These are phyloP conservation scores for Penicillium cataractarum DNA, from an alignment of 495 filamentous ascomycete genomes.

Conservation along the genomic window DNA sequence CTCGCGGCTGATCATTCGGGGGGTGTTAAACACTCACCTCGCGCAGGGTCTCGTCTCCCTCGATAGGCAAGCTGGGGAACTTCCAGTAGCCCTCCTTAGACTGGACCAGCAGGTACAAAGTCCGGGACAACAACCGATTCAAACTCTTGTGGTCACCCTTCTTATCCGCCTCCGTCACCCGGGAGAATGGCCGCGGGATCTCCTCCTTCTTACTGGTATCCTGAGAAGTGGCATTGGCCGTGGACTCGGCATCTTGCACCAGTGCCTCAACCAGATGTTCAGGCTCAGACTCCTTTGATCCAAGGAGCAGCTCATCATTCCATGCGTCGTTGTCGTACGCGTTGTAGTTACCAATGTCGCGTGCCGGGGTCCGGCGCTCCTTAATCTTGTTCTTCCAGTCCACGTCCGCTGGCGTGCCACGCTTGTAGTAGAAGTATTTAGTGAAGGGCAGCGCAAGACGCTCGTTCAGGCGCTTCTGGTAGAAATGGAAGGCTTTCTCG, in stretches of 20 bases:
- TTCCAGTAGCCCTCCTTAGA: slow-evolving; percentile 70
- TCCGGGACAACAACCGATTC: slow-evolving; percentile 73
- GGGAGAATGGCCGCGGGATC: slow-evolving; percentile 69
- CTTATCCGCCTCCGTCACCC: slow-evolving; percentile 80
- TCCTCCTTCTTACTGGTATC: slow-evolving; percentile 65
- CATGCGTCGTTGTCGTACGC: slow-evolving; percentile 77
- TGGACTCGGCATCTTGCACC: slow-evolving; percentile 74
- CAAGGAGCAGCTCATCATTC: slow-evolving; percentile 91
- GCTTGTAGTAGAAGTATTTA: slow-evolving; percentile 94
- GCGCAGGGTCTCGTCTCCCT: slow-evolving; percentile 73
- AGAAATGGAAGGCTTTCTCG: slow-evolving; percentile 91
- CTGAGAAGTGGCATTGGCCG: slow-evolving; percentile 64
- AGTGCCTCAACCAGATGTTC: slow-evolving; percentile 66
- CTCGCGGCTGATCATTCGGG: neutral
- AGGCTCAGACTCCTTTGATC: slow-evolving; percentile 61
- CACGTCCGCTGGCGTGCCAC: slow-evolving; percentile 76
- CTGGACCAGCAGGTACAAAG: slow-evolving; percentile 83
- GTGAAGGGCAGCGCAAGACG: slow-evolving; percentile 87
- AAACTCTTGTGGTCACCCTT: slow-evolving; percentile 73
- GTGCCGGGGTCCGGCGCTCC: slow-evolving; percentile 72
- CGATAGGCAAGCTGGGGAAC: slow-evolving; percentile 72
- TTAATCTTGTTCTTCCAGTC: slow-evolving; percentile 90
- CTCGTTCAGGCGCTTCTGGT: slow-evolving; percentile 96
- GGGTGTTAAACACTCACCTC: slow-evolving; percentile 65
- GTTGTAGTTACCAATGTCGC: slow-evolving; percentile 86